These are phyloP conservation scores for Heimioporus sp. DNA, from an alignment of 768 basidiomycete species.

Conservation along the genomic window DNA sequence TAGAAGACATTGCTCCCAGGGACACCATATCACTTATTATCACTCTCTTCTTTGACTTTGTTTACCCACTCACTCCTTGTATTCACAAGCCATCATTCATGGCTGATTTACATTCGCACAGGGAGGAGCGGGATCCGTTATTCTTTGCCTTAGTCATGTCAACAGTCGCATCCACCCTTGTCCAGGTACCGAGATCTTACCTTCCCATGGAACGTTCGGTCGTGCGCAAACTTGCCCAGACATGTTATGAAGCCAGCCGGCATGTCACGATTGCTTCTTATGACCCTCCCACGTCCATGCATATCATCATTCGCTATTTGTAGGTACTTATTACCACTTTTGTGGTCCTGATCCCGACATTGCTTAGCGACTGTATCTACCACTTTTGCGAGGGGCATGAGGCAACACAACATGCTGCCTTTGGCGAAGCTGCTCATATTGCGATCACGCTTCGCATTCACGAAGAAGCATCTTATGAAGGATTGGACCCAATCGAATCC, in stretches of 20 bases:
- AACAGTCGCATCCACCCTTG: conserved; percentile 81
- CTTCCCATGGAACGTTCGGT: conserved; percentile 82
- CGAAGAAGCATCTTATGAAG: conserved; percentile 81
- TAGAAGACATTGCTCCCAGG: conserved; percentile 81
- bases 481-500: conserved; percentile 82
- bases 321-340: conserved; percentile 37
- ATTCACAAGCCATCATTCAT: conserved; percentile 90
- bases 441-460: conserved; percentile 82
- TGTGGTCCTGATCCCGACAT: conserved; percentile 6
- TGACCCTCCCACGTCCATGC: conserved; percentile 80
- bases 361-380: conserved; percentile 70
- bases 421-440: conserved; percentile 84
- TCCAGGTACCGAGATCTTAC: conserved; percentile 86
- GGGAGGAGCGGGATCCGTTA: conserved; percentile 86
- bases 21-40: conserved; percentile 82
- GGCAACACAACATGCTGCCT: conserved; percentile 83
- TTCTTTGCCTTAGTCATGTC: conserved; percentile 92
- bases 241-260: conserved; percentile 78
- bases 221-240: conserved; percentile 80
- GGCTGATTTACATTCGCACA: conserved; percentile 76
- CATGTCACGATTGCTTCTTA: conserved; percentile 79
- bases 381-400: conserved; percentile 89
- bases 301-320: conserved; percentile 89
- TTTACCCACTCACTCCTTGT: conserved; percentile 88
- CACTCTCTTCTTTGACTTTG: conserved; percentile 89